Evolutionary conservation across 1,284 basidiomycete species (phyloP).

Genomic region (Microbotryomycetes sp.): DNA sequence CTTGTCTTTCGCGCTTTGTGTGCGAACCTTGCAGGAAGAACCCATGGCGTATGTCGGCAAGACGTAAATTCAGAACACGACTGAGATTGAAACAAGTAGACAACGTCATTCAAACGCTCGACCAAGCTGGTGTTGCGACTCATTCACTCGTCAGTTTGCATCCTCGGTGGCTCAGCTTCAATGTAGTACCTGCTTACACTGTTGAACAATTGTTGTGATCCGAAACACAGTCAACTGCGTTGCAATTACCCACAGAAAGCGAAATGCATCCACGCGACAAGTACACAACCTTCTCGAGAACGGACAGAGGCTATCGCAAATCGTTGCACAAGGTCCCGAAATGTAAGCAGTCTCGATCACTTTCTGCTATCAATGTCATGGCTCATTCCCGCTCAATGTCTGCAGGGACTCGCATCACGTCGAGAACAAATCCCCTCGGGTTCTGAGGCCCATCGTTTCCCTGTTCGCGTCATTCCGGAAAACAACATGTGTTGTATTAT

Average conservation of each 20-base stretch:
- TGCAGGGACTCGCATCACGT: conserved; percentile 56
- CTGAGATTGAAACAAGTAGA: conserved; percentile 86
- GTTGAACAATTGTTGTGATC: background rate
- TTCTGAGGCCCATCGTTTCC: conserved; percentile 54
- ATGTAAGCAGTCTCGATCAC: background rate
- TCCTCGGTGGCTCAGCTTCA: conserved; percentile 10
- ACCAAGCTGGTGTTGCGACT: conserved; percentile 70
- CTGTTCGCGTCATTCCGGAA: background rate
- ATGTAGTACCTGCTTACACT: background rate
- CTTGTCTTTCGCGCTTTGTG: conserved; percentile 35
- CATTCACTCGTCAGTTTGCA: conserved; percentile 58
- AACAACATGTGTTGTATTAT: background rate
- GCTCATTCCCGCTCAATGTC: background rate
- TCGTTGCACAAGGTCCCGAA: conserved; percentile 78
- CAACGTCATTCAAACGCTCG: conserved; percentile 80
- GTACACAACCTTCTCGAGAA: conserved; percentile 82
- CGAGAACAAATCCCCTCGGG: conserved; percentile 77
- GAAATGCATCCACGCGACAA: conserved; percentile 87
- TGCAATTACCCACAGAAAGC: conserved; percentile 75
- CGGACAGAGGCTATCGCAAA: conserved; percentile 72
- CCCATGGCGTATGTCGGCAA: conserved; percentile 84
- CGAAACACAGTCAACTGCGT: conserved; percentile 52
- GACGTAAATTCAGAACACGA: conserved; percentile 85
- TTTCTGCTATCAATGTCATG: background rate
- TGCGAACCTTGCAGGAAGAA: conserved; percentile 75